Conservation (phyloP, 2,329 filamentous ascomycete genomes). For the Nemania diffusa region DNA sequence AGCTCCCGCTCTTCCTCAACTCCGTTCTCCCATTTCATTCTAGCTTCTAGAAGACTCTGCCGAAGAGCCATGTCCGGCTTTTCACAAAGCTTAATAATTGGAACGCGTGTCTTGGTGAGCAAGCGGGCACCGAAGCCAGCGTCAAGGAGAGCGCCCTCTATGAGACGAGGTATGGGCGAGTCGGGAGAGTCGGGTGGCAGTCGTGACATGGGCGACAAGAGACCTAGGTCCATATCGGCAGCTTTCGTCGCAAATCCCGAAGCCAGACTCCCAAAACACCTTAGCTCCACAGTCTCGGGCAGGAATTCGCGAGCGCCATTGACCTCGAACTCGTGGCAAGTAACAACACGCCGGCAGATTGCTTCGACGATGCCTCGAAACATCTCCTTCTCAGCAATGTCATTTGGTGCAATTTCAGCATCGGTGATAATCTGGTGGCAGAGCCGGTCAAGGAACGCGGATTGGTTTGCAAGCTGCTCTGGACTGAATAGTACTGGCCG, state of each 20-base stretch:
- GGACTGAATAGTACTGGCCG: constrained; percentile 47
- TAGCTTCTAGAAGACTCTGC: constrained; percentile 69
- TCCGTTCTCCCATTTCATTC: constrained; percentile 76
- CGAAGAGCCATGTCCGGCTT: constrained; percentile 71
- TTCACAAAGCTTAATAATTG: constrained; percentile 88
- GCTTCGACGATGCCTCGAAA: constrained; percentile 74
- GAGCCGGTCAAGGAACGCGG: constrained; percentile 60
- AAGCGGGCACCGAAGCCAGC: constrained; percentile 79
- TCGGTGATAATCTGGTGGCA: constrained; percentile 62
- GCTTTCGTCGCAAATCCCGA: constrained; percentile 87
- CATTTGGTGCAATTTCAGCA: constrained; percentile 70
- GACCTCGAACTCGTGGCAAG: constrained; percentile 59
- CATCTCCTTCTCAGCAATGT: constrained; percentile 75
- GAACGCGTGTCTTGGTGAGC: constrained; percentile 81
- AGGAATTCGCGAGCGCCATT: constrained; percentile 59
- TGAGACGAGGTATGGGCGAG: constrained; percentile 74
- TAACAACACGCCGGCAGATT: constrained; percentile 70
- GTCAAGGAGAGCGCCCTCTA: constrained; percentile 80
- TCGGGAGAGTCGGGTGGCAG: constrained; percentile 63
- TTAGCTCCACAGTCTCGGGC: constrained; percentile 69
- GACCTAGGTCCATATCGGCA: constrained; percentile 91
- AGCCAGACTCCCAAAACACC: constrained; percentile 83
- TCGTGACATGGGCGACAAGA: constrained; percentile 72
- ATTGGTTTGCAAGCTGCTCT: constrained; percentile 62
- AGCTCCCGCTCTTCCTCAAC: constrained; percentile 54